Base-by-base conservation (phyloP, 768 basidiomycete genomes). In the Suillus hirtellus region DNA sequence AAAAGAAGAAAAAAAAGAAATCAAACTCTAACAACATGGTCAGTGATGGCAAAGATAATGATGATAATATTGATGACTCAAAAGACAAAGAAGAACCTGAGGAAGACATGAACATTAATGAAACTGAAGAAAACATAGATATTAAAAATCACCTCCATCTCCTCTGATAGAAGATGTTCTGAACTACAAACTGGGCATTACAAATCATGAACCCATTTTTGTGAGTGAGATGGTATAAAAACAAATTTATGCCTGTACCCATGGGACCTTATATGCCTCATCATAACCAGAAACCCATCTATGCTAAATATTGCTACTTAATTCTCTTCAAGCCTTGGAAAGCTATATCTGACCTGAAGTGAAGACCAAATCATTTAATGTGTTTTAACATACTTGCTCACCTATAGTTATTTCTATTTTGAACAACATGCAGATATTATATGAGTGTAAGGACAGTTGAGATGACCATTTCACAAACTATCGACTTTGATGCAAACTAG, bases 241-340 rank as follows among this genome's bases (percentile, higher is more conserved):
- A 46, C 10, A 19, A 7, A n/a, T 3, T 46, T 8, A 8, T 46
- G n/a, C 44, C 44, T n/a, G 75, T 79, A 2, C 73, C 73, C 0
- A 69, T 80, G n/a, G 81, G 81, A 1, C 61, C 77, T 1, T 42
- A 47, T 1, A 59, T 82, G 1, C 80, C 79, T 7, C 65, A 76
- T 0, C 55, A 71, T 5, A 75, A 81, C 62, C 70, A 9, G 2
- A n/a, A 46, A 10, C 17, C 8, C 44, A 10, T 54, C 0, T 62
- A 66, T 14, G 65, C 63, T 2, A 60, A 60, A 10, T 79, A 79
- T 61, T 75, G 70, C 60, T 63, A 73, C 2, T 61, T 78, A 2
- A 81, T 81, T 19, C 69, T 81, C 0, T 82, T 82, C 66, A 79
- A 80, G 63, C 81, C 81, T 0, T 82, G 80, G 81, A 42, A 69